Percentiles rank a stretch among this genome's conserved stretches.
Conservation (phyloP, 176 grass and related monocot species). For the Triticum urartu region DNA sequence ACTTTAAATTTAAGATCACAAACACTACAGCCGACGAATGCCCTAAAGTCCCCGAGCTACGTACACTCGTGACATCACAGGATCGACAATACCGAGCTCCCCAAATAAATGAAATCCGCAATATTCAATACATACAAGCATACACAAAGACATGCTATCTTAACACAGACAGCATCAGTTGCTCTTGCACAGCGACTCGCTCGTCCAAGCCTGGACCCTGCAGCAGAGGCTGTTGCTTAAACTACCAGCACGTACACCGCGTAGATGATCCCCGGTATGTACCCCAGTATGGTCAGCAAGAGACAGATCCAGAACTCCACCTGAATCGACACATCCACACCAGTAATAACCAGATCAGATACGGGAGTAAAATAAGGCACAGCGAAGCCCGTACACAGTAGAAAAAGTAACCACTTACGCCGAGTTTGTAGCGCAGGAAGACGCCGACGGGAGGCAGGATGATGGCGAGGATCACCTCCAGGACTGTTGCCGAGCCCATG, state of each 20-base stretch:
- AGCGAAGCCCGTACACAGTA: background rate
- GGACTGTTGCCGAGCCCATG: slow-evolving; percentile 83
- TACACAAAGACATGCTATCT: background rate
- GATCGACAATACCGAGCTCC: background rate
- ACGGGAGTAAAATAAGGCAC: background rate
- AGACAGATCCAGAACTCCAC: slow-evolving; percentile 79
- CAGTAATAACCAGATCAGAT: background rate
- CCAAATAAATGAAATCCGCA: background rate
- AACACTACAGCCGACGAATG: background rate
- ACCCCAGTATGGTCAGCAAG: slow-evolving; percentile 69
- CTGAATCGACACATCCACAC: slow-evolving; percentile 4
- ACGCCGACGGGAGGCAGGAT: slow-evolving; percentile 88
- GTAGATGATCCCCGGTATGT: slow-evolving; percentile 81
- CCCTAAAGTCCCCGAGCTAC: background rate
- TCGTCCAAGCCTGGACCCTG: background rate
- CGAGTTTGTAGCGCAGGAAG: slow-evolving; percentile 87
- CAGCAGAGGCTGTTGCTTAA: background rate
- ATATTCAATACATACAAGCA: background rate
- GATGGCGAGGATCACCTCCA: slow-evolving; percentile 89
- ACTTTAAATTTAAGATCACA: background rate
- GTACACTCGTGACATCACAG: background rate
- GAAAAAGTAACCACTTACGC: slow-evolving; percentile 36
- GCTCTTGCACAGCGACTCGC: background rate
- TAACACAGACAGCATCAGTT: background rate
- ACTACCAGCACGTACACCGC: slow-evolving; percentile 63